Percentiles rank a stretch among this genome's conserved stretches.
These are phyloP conservation scores for Austroboletus novae-zelandiae DNA, from an alignment of 1,284 basidiomycete species.

Conservation along the genomic window DNA sequence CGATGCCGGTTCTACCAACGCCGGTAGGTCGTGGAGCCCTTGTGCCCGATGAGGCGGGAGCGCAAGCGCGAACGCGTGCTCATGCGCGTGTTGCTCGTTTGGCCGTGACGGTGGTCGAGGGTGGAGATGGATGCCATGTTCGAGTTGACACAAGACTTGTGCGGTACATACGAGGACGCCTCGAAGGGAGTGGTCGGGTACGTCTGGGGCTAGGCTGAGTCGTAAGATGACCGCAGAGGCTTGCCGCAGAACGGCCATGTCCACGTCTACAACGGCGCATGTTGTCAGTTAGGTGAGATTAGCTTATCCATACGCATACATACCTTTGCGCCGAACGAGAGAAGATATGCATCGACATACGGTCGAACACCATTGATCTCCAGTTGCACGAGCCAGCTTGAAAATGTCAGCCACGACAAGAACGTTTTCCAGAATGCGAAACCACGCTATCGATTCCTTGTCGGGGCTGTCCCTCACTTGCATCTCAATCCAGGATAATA, in stretches of 20 bases:
- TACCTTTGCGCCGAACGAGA: constrained; percentile 37
- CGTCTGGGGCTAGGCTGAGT: constrained; percentile 14
- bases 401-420: constrained; percentile 33
- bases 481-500: constrained; percentile 79
- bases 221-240: constrained; percentile 15
- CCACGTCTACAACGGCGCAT: constrained; percentile 14
- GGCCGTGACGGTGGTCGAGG: neutral
- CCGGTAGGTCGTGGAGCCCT: constrained; percentile 36
- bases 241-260: constrained; percentile 21
- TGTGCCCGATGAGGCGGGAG: constrained; percentile 39
- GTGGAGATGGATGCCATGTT: constrained; percentile 26
- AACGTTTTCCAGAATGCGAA: constrained; percentile 70
- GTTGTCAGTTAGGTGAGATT: neutral
- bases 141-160: constrained; percentile 36
- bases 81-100: neutral
- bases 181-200: constrained; percentile 4
- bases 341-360: constrained; percentile 51
- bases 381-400: constrained; percentile 51
- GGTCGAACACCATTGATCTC: constrained; percentile 54
- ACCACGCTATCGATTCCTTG: constrained; percentile 57
- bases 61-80: neutral
- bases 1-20: constrained; percentile 23
- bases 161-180: constrained; percentile 37
- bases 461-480: constrained; percentile 44
- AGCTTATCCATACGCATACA: neutral